Evolutionary conservation across 2,329 filamentous ascomycete species (phyloP).

Genomic region (Colletotrichum magnum): DNA sequence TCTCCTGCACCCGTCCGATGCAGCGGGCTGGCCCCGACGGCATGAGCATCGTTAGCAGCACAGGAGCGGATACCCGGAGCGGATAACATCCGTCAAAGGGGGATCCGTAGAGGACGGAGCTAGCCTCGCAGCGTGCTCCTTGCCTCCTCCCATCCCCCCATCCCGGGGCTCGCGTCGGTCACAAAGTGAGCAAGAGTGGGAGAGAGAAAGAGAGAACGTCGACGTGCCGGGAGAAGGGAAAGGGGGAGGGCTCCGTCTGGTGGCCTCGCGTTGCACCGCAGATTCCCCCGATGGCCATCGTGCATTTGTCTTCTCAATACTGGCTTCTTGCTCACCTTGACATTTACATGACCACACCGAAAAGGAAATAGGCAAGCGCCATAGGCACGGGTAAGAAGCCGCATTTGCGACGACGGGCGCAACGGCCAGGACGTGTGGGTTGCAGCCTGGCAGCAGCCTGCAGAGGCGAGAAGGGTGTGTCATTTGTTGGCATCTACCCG

Average conservation of each 20-base stretch:
- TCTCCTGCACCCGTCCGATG: slow-evolving; percentile 20
- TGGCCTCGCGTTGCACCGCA: slow-evolving; percentile 26
- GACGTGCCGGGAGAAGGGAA: neutral
- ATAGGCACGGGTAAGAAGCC: slow-evolving; percentile 23
- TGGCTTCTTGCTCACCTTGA: slow-evolving; percentile 19
- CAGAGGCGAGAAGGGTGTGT: slow-evolving; percentile 13
- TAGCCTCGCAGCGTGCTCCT: slow-evolving; percentile 32
- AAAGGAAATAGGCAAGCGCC: neutral
- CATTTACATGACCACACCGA: neutral
- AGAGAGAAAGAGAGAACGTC: slow-evolving; percentile 1
- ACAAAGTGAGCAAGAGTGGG: slow-evolving; percentile 1
- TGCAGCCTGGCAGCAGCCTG: slow-evolving; percentile 18
- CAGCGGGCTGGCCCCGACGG: slow-evolving; percentile 10
- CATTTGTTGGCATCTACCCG: slow-evolving; percentile 23
- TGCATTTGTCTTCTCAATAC: slow-evolving; percentile 13
- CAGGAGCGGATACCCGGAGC: slow-evolving; percentile 12
- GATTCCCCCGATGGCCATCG: slow-evolving; percentile 13
- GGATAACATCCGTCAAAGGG: neutral
- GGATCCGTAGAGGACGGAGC: slow-evolving; percentile 7
- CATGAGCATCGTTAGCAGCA: slow-evolving; percentile 6
- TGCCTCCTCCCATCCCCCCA: neutral
- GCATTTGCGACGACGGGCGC: slow-evolving; percentile 23
- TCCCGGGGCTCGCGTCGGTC: slow-evolving; percentile 3
- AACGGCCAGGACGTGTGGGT: slow-evolving; percentile 18
- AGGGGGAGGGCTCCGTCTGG: slow-evolving; percentile 1